Base-by-base conservation (phyloP, 2,329 filamentous ascomycete species). In the Metarhizium rileyi region DNA sequence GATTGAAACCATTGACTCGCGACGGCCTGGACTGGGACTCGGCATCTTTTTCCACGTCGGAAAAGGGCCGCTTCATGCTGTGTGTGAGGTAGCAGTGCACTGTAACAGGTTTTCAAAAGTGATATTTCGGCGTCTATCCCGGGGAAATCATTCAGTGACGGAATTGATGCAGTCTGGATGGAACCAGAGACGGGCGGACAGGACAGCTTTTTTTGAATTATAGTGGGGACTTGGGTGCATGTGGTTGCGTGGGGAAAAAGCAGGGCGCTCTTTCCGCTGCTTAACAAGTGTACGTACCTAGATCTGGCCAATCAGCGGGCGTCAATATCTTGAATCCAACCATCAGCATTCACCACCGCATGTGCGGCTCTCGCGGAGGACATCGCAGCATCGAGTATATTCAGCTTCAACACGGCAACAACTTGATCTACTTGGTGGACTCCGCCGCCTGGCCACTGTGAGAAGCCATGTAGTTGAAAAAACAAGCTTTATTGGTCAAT, bases 11-110 rank as follows among this genome's bases (percentile, higher is more conserved):
- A 40, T 48, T 30, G 40, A 47, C 46, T 50, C 49, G 46, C 30
- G 35, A 10, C 27, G 41, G 26, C 28, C 18, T 36, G 9, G 43
- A 30, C 28, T n/a, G 41, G 38, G 40, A 36, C 44, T 46, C 43
- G 14, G 20, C 28, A 14, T 46, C 43, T 26, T 41, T 49, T 36
- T 61, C 57, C 18, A 64, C 52, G 40, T 68, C 59, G 36, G 57
- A 56, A 50, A 60, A 57, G 5, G 62, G 53, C 53, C 66, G 55
- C 45, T 68, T 68, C 30, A 59, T 57, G 16, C 56, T 61, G 63
- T 9, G 18, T 7, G 20, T 22, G 35, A 7, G n/a, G 35, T 9
- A 9, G n/a, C 18, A 10, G 30, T 5, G 14, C 30, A 33, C 30
- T 5, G 10, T 3, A 16, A 14, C 16, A 33, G 30, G 9, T 10